Conservation (phyloP, 2,329 filamentous ascomycete species). For the Diplocarpon mali region DNA sequence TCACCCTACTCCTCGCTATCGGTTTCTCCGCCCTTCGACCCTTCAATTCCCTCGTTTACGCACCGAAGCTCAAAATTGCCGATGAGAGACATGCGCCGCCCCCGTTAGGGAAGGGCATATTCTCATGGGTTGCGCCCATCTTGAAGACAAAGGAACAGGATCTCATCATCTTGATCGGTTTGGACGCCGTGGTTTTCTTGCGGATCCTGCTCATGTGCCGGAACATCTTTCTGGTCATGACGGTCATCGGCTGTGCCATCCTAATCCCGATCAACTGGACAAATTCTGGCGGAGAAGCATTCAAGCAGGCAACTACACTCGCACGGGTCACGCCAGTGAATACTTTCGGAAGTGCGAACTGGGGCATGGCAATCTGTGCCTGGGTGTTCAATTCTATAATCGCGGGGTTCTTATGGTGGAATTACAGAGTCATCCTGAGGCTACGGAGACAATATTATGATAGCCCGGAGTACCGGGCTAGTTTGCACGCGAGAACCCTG, state of each 20-base stretch:
- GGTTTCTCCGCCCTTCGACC: slow-evolving; percentile 84
- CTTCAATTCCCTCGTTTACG: slow-evolving; percentile 86
- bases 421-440: slow-evolving; percentile 63
- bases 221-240: slow-evolving; percentile 70
- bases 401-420: slow-evolving; percentile 77
- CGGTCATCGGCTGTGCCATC: slow-evolving; percentile 62
- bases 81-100: slow-evolving; percentile 86
- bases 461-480: slow-evolving; percentile 77
- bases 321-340: slow-evolving; percentile 48
- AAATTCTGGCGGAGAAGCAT: neutral
- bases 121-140: slow-evolving; percentile 76
- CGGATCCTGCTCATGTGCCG: slow-evolving; percentile 84
- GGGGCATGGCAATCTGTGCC: slow-evolving; percentile 47
- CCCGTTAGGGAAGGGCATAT: slow-evolving; percentile 72
- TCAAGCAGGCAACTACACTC: slow-evolving; percentile 33
- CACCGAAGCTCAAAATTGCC: slow-evolving; percentile 84
- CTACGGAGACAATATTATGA: slow-evolving; percentile 74
- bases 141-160: slow-evolving; percentile 67
- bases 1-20: slow-evolving; percentile 63
- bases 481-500: slow-evolving; percentile 64
- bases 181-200: slow-evolving; percentile 87
- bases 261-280: slow-evolving; percentile 71
- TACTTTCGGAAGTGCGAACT: slow-evolving; percentile 41
- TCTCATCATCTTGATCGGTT: slow-evolving; percentile 69
- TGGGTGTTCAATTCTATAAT: slow-evolving; percentile 66